Evolutionary conservation across 495 filamentous ascomycete genomes (phyloP).

Genomic region (Annulohypoxylon nitens): DNA sequence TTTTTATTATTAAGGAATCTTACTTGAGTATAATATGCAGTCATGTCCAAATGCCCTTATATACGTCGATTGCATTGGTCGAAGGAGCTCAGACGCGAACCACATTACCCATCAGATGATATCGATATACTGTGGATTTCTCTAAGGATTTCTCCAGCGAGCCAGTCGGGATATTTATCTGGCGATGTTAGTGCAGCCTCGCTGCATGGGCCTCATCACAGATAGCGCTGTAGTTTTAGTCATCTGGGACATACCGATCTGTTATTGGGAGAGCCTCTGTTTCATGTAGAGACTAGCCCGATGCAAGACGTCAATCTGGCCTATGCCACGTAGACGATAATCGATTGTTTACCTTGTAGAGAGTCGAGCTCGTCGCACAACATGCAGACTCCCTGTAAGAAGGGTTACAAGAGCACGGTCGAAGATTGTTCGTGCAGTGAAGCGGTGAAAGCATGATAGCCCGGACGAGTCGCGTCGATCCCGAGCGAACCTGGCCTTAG

Average conservation of each 20-base stretch:
- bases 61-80: conserved; percentile 35
- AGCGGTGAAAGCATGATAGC: conserved; percentile 38
- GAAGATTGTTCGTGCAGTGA: conserved; percentile 26
- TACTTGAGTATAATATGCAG: conserved; percentile 31
- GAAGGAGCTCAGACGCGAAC: conserved; percentile 18
- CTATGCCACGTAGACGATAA: conserved; percentile 47
- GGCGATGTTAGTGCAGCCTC: conserved; percentile 31
- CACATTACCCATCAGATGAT: conserved; percentile 44
- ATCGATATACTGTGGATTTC: conserved; percentile 17
- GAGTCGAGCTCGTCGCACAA: conserved; percentile 25
- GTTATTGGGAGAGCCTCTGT: conserved; percentile 47
- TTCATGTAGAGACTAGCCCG: conserved; percentile 46
- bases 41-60: conserved; percentile 36
- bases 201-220: conserved; percentile 43
- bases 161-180: conserved; percentile 42
- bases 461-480: conserved; percentile 27
- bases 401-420: conserved; percentile 24
- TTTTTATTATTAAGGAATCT: conserved; percentile 8
- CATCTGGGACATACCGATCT: conserved; percentile 21
- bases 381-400: conserved; percentile 24
- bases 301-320: conserved; percentile 35
- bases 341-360: conserved; percentile 23
- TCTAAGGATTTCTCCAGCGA: conserved; percentile 14
- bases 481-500: conserved; percentile 18
- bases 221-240: conserved; percentile 45